These are phyloP conservation scores for Ogataea siamensis DNA, from an alignment of 805 yeast genomes.

Conservation along the genomic window DNA sequence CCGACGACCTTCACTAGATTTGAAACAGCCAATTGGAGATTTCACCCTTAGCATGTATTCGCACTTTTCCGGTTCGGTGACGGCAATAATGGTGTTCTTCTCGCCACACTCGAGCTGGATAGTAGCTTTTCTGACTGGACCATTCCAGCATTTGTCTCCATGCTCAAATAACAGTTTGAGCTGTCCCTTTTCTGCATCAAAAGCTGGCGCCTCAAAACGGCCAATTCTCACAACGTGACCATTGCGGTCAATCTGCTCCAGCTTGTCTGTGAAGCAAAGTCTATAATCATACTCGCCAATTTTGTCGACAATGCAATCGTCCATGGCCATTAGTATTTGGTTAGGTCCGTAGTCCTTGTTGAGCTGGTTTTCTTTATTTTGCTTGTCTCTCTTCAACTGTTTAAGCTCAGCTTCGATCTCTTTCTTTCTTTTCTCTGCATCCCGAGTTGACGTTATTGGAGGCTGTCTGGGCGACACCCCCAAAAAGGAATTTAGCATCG, in stretches of 20 bases:
- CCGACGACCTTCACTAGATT: conserved; percentile 4
- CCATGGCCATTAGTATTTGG: conserved; percentile 60
- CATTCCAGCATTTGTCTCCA: conserved; percentile 93
- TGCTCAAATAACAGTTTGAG: conserved; percentile 38
- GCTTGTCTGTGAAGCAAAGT: conserved; percentile 53
- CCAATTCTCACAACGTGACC: conserved; percentile 56
- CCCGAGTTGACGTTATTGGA: conserved; percentile 7
- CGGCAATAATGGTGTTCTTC: conserved; percentile 52
- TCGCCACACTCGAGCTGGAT: conserved; percentile 69
- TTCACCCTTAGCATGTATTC: conserved; percentile 57
- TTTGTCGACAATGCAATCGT: conserved; percentile 42
- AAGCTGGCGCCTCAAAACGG: conserved; percentile 22
- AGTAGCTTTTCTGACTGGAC: conserved; percentile 74
- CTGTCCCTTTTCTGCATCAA: conserved; percentile 13
- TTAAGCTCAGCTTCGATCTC: conserved; percentile 24
- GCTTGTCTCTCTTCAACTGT: conserved; percentile 18
- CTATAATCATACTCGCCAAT: conserved; percentile 72
- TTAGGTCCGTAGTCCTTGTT: conserved; percentile 51
- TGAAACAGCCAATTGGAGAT: conserved; percentile 47
- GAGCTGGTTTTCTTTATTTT: conserved; percentile 12
- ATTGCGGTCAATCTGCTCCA: conserved; percentile 51
- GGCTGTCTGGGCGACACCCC: conserved; percentile 17
- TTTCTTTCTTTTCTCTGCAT: conserved; percentile 11
- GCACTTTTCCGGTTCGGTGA: conserved; percentile 88
- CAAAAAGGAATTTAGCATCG: conserved; percentile 23